These are phyloP conservation scores for Hypoxylon sp. DNA, from an alignment of 2,329 filamentous ascomycete species.

Conservation along the genomic window DNA sequence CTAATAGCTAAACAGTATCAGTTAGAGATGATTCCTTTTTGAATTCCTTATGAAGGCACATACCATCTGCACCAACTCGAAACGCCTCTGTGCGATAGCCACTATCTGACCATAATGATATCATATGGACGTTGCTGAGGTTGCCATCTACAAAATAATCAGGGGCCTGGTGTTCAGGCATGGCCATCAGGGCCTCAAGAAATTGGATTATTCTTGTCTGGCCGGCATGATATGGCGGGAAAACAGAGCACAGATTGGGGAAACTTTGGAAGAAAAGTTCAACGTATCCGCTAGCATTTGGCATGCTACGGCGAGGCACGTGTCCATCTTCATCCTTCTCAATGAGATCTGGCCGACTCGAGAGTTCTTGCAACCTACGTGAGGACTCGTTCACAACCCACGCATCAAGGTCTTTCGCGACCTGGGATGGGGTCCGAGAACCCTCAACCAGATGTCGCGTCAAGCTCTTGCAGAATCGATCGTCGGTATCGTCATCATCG, in stretches of 20 bases:
- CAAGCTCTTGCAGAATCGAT: constrained; percentile 23
- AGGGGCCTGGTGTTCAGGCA: constrained; percentile 30
- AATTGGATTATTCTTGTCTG: constrained; percentile 31
- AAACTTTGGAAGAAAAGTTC: constrained; percentile 37
- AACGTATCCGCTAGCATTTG: constrained; percentile 34
- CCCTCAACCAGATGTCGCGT: constrained; percentile 24
- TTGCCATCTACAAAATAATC: constrained; percentile 16
- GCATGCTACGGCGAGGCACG: constrained; percentile 10
- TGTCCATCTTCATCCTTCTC: constrained; percentile 15
- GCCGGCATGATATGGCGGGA: constrained; percentile 26
- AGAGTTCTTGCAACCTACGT: constrained; percentile 18
- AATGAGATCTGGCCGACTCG: constrained; percentile 22
- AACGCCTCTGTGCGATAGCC: constrained; percentile 25
- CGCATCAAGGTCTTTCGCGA: constrained; percentile 25
- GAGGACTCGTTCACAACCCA: constrained; percentile 35
- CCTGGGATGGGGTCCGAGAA: constrained; percentile 22
- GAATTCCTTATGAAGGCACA: neutral
- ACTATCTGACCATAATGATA: constrained; percentile 22
- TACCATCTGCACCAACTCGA: constrained; percentile 33
- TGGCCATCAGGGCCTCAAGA: constrained; percentile 26
- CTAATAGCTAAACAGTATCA: constrained; percentile 18
- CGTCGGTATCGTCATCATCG: constrained; percentile 19
- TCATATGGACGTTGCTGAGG: constrained; percentile 19
- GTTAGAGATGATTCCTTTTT: neutral
- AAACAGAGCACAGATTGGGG: constrained; percentile 29